Base-by-base conservation (phyloP, 805 yeast genomes). In the Metschnikowia gruessii region DNA sequence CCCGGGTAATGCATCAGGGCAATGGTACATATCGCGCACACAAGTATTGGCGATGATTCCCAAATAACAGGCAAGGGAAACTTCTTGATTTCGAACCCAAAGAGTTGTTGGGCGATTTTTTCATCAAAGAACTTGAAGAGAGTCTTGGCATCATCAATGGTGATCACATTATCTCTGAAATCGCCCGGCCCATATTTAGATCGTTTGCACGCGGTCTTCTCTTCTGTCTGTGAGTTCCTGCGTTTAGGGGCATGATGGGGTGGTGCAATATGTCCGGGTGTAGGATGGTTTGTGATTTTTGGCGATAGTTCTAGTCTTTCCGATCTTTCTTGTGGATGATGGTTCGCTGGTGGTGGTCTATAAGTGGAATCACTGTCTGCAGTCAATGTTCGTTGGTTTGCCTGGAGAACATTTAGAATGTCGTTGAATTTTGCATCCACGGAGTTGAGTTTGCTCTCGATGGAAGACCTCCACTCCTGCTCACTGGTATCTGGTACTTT, bases 1-100 rank as follows among this genome's bases (percentile, higher is more conserved):
- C 59, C 53, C 0, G 83, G 77, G 57, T 81, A 83, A 57, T 82
- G 86, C 38, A 80, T 76, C 26, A 83, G 79, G 0, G 87, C 77
- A 12, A 83, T 80, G 4, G 83, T 72, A 55, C 84, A 76, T 2
- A 83, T 75, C 1, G 87, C 77, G 32, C 80, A 76, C 3, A 83
- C 75, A 31, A 83, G 63, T 6, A 83, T 63, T 0, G 86, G 85
- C 22, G 84, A 80, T 4, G 69, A 60, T 2, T 66, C 61, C 83
- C 87, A 82, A 8, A 81, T 64, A 3, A 61, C 62, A 7, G 74
- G 75, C 3, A 79, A 72, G 1, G 76, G 66, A 43, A 80, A 72
- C 38, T 72, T 66, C 1, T 81, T 69, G 3, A 82, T 66, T 37
- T 75, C 80, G 59, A 83, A 83, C 0, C 89, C 90, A 68, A 82